Percentiles rank a stretch among this genome's conserved stretches.
Evolutionary conservation across 2,329 filamentous ascomycete genomes (phyloP).

Genomic region (Phialophora verrucosa): DNA sequence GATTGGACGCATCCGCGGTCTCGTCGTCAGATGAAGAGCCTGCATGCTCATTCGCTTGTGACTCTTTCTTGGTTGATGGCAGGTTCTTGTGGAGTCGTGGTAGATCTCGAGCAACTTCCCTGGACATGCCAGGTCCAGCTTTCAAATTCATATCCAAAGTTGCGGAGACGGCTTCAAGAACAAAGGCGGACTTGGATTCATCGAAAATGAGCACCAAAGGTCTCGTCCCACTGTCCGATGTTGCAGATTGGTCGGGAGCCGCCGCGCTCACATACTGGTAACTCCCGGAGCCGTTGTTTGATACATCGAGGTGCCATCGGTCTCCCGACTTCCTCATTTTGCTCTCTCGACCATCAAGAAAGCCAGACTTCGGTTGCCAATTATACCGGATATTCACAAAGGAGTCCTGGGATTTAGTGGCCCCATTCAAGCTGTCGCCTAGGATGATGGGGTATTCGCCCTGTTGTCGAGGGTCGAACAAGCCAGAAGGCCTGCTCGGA

Average conservation of each 20-base stretch:
- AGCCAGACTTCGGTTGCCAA: conserved; percentile 50
- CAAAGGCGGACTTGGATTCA: conserved; percentile 72
- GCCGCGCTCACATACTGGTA: conserved; percentile 26
- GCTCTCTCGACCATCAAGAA: conserved; percentile 29
- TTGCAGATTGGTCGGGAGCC: conserved; percentile 9
- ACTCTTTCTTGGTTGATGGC: conserved; percentile 29
- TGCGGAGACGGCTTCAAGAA: conserved; percentile 81
- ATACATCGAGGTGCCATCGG: conserved; percentile 28
- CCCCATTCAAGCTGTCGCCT: conserved; percentile 49
- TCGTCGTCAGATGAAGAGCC: conserved; percentile 46
- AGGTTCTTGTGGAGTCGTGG: conserved; percentile 25
- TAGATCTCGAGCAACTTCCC: conserved; percentile 26
- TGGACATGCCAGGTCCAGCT: conserved; percentile 59
- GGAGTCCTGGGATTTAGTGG: conserved; percentile 37
- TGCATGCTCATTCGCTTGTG: conserved; percentile 39
- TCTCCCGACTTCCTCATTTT: conserved; percentile 30
- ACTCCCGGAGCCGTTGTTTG: conserved; percentile 17
- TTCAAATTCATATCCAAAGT: conserved; percentile 86
- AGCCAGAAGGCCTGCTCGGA: conserved; percentile 25
- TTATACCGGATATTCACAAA: conserved; percentile 54
- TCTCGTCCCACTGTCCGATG: conserved; percentile 40
- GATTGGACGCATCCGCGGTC: conserved; percentile 52
- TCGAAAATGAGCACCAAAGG: conserved; percentile 72
- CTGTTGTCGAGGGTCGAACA: conserved; percentile 39
- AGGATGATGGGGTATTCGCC: conserved; percentile 55